phyloP scores from a whole-genome alignment of 164 flowering plant species.

The Nymphaea thermarum region DNA sequence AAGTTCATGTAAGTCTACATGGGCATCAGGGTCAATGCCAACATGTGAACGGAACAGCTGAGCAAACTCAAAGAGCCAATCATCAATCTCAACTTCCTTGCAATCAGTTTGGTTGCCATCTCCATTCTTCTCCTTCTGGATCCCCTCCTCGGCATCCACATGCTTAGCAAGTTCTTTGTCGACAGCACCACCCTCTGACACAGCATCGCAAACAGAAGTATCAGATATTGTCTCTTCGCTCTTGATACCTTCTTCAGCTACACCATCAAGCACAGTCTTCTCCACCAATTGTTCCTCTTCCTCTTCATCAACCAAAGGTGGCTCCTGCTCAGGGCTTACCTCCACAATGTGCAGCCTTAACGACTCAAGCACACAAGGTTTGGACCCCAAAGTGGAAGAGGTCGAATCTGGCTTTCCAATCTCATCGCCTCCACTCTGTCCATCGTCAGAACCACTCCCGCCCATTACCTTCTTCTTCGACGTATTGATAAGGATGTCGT shows the following conservation, averaged over 20 bases:
- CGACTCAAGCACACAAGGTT: slow-evolving; percentile 4
- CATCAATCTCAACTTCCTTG: slow-evolving; percentile 93
- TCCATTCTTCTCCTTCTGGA: slow-evolving; percentile 33
- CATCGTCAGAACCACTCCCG: background rate
- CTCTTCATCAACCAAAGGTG: slow-evolving; percentile 68
- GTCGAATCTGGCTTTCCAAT: slow-evolving; percentile 2
- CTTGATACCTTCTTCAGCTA: slow-evolving; percentile 30
- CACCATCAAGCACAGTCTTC: background rate
- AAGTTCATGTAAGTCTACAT: slow-evolving; percentile 83
- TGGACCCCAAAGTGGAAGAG: too few species aligned
- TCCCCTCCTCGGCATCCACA: slow-evolving; percentile 23
- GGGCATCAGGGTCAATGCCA: slow-evolving; percentile 95
- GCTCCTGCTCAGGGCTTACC: slow-evolving; percentile 92
- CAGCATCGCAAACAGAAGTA: slow-evolving; percentile 45
- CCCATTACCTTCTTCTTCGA: background rate
- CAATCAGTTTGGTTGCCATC: slow-evolving; percentile 32
- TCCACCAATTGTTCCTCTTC: slow-evolving; percentile 22
- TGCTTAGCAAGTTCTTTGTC: slow-evolving; percentile 30
- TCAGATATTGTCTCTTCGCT: slow-evolving; percentile 49
- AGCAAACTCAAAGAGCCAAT: slow-evolving; percentile 94
- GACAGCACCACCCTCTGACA: slow-evolving; percentile 18
- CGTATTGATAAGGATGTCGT: slow-evolving; percentile 21
- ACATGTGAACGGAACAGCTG: slow-evolving; percentile 87
- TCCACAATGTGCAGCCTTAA: slow-evolving; percentile 84
- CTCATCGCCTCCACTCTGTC: slow-evolving; percentile 17